A percentile compares a stretch with the other conserved stretches of the same genome.
Evolutionary conservation across 2,329 filamentous ascomycete genomes (phyloP).

Genomic region (Coniochaeta sp.): DNA sequence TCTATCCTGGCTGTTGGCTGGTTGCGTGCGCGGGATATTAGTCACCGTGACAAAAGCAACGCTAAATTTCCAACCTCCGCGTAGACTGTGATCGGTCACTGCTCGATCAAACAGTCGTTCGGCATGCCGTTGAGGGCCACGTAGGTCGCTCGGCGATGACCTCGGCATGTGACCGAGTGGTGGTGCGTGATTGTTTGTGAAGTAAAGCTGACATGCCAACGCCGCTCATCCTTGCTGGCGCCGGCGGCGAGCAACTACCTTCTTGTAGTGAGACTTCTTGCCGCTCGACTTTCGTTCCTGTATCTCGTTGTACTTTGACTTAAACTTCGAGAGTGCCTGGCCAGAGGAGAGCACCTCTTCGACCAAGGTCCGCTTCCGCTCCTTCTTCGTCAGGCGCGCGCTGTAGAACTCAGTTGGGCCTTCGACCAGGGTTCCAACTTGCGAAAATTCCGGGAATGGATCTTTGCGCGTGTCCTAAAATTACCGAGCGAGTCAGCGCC

Average conservation of each 20-base stretch:
- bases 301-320: conserved; percentile 79
- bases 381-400: conserved; percentile 73
- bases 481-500: not conserved
- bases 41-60: too few relatives aligned
- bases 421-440: conserved; percentile 81
- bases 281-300: conserved; percentile 77
- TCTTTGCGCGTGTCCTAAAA: conserved; percentile 53
- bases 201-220: not conserved
- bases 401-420: conserved; percentile 84
- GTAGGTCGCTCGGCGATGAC: not conserved
- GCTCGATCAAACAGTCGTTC: not conserved
- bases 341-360: conserved; percentile 73
- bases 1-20: too few relatives aligned
- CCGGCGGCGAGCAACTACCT: conserved; percentile 43
- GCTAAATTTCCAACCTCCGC: too few relatives aligned
- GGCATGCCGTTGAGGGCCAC: not conserved
- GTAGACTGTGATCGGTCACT: not conserved
- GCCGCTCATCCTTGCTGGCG: not conserved
- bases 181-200: not conserved
- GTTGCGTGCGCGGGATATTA: too few relatives aligned
- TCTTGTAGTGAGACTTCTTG: conserved; percentile 84
- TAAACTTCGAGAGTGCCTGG: conserved; percentile 63
- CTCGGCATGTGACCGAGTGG: not conserved
- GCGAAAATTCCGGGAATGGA: conserved; percentile 72
- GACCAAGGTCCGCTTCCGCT: conserved; percentile 78